phyloP scores from a whole-genome alignment of 768 basidiomycete species.

The Lactifluus piperatus region DNA sequence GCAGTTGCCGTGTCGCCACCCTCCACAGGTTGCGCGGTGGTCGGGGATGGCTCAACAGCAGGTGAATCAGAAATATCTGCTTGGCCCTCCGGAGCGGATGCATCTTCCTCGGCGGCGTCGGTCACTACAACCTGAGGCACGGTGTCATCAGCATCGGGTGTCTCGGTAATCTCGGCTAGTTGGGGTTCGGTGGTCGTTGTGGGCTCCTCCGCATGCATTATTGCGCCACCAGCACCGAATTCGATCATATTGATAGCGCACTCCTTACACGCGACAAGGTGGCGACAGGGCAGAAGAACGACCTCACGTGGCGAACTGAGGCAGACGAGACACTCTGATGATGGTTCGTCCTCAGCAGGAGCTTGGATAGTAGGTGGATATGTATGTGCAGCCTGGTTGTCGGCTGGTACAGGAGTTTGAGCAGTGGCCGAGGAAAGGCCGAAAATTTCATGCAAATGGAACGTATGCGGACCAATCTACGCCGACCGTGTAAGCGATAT shows the following conservation, averaged over 20 bases:
- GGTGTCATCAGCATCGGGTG: constrained; percentile 1
- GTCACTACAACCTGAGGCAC: constrained; percentile 26
- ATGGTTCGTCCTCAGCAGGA: constrained; percentile 56
- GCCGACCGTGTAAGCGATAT: not conserved
- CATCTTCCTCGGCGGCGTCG: constrained; percentile 20
- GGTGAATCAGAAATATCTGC: not conserved
- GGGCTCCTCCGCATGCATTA: constrained; percentile 47
- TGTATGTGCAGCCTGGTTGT: constrained; percentile 37
- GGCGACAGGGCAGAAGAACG: constrained; percentile 86
- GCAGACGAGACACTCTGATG: constrained; percentile 87
- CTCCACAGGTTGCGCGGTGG: constrained; percentile 7
- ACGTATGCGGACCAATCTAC: constrained; percentile 86
- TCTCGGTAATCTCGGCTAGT: constrained; percentile 24
- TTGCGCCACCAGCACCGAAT: constrained; percentile 87
- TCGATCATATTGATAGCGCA: constrained; percentile 97
- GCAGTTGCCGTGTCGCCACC: constrained; percentile 5
- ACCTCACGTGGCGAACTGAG: constrained; percentile 85
- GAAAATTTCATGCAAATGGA: constrained; percentile 93
- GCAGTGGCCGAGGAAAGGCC: constrained; percentile 57
- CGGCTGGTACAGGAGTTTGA: constrained; percentile 28
- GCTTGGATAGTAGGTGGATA: constrained; percentile 35
- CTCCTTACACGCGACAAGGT: constrained; percentile 91
- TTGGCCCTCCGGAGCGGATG: not conserved
- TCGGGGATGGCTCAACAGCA: constrained; percentile 10
- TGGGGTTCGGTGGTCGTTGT: constrained; percentile 27